Evolutionary conservation across 108 stramenopile species (phyloP).

Genomic region (Skeletonema marinoi): DNA sequence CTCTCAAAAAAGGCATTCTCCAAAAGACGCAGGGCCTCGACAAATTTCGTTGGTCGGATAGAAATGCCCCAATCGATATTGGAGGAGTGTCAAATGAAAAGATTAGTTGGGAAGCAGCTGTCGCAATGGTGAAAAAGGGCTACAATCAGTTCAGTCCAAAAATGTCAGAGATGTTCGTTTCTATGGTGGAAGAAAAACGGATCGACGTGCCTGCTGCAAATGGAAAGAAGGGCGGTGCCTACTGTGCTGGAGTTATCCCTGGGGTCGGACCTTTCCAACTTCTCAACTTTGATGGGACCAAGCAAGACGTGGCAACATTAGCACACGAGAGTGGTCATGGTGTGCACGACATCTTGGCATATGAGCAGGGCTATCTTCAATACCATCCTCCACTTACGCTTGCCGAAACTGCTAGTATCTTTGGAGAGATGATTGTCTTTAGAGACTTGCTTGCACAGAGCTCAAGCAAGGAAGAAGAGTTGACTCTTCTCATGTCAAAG

Average conservation of each 20-base stretch:
- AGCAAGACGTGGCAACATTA: conserved; percentile 44
- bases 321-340: conserved; percentile 58
- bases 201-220: conserved; percentile 53
- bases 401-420: conserved; percentile 51
- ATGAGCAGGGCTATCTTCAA: conserved; percentile 49
- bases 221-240: conserved; percentile 55
- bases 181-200: conserved; percentile 48
- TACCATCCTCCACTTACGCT: conserved; percentile 56
- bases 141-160: conserved; percentile 42
- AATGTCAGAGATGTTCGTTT: conserved; percentile 48
- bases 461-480: conserved; percentile 32
- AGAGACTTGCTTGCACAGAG: conserved; percentile 40
- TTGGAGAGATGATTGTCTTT: conserved; percentile 61
- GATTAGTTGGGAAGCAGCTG: conserved; percentile 45
- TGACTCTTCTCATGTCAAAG: conserved; percentile 52
- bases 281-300: conserved; percentile 56
- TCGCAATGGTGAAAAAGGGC: conserved; percentile 44
- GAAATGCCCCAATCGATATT: conserved; percentile 57
- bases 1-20: conserved; percentile 46
- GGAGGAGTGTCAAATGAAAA: conserved; percentile 39
- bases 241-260: conserved; percentile 50
- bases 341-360: conserved; percentile 49
- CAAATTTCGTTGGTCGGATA: conserved; percentile 49
- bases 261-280: conserved; percentile 55
- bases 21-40: conserved; percentile 43